Conservation (phyloP, 225 moss, liverwort and hornwort genomes). For the Marchantia polymorpha region DNA sequence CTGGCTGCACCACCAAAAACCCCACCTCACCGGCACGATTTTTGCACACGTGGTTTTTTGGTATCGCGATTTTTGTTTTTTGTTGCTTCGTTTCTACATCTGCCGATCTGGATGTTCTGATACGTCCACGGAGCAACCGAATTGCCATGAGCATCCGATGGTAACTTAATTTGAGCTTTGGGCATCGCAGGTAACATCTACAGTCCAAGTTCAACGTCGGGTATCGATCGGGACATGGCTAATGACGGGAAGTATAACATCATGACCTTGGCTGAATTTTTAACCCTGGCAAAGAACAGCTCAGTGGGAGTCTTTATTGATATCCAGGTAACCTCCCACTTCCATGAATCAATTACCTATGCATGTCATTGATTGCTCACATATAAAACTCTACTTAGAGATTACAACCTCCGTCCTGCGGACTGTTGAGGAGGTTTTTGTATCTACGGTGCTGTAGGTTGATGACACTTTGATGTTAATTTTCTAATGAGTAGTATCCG, state of each 20-base stretch:
- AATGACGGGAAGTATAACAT: constrained; percentile 31
- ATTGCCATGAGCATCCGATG: background rate
- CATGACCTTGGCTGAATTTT: constrained; percentile 37
- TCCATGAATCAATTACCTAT: too few species aligned
- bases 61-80: too few species aligned
- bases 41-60: too few species aligned
- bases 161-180: background rate
- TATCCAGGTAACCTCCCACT: constrained; percentile 39
- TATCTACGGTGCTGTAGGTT: too few species aligned
- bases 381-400: too few species aligned
- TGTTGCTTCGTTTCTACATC: too few species aligned
- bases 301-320: constrained; percentile 43
- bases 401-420: too few species aligned
- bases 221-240: background rate
- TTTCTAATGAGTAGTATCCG: background rate
- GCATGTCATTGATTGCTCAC: too few species aligned
- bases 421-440: too few species aligned
- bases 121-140: background rate
- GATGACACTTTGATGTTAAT: too few species aligned
- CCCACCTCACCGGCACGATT: too few species aligned
- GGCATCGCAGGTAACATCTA: constrained; percentile 20
- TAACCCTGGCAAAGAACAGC: constrained; percentile 44
- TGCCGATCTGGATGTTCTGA: background rate
- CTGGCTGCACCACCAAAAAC: background rate
- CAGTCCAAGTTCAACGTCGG: background rate